Base-by-base conservation (phyloP, 192 early-diverging fungal species). In the Podila minutissima region DNA sequence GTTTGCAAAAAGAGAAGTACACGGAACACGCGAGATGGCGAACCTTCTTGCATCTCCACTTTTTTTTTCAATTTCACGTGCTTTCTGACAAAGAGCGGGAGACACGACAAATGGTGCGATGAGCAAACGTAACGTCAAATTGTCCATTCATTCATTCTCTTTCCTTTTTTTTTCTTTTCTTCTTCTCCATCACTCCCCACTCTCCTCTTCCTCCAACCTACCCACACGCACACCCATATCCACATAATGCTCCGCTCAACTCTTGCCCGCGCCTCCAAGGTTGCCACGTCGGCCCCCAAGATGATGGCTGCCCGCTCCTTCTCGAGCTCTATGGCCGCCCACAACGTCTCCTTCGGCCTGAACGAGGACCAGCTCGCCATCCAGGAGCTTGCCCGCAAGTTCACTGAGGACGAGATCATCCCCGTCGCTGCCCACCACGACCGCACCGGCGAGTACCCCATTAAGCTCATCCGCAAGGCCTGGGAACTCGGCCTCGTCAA, bases 401-500 rank as follows among this genome's bases (percentile, higher is more conserved):
- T 98, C 83, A 90, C 94, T 28, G 88, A 82, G 62, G 94, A 98
- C 38, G 94, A 96, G 57, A 94, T 98, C 71, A 95, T 92, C 60
- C 97, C 97, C 24, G 86, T 93, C 20, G 97, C 97, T 10, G 95
- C 95, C 8, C 92, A 98, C 82, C 95, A 97, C 81, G 97, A 98
- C 82, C 85, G 90, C 63, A 97, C 95, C 20, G 97, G 97, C 62
- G 94, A 97, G 82, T 98, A 97, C 83, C 97, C 97, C 13, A 83
- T 72, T 53, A 92, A 95, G 24, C 84, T 94, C 61, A 93, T 95
- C 83, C 91, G 92, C 82, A 90, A 93, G 85, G 94, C 94, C 6
- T 98, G 97, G 97, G 96, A 98, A 70, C 87, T 95, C 64, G 97
- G 97, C 35, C 86, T 98, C 28, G 89, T 96, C 76, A 98, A 98